These are phyloP conservation scores for Fusarium cicatricum DNA, from an alignment of 2,329 filamentous ascomycete species.

Conservation along the genomic window DNA sequence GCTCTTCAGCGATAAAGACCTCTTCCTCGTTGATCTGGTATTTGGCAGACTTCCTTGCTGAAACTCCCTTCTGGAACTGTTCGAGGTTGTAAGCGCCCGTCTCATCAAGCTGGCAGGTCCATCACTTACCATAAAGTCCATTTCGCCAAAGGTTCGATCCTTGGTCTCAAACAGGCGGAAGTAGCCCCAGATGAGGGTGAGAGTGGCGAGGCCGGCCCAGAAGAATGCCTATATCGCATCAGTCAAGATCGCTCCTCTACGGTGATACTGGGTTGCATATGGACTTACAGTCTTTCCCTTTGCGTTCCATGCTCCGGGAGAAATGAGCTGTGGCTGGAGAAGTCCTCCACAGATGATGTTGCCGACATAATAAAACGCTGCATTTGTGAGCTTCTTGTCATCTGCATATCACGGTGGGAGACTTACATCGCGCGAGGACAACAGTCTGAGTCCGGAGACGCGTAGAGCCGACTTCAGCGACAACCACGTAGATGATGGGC, in stretches of 20 bases:
- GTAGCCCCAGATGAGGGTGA: conserved; percentile 52
- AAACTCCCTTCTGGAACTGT: conserved; percentile 48
- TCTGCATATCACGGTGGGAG: too few relatives aligned
- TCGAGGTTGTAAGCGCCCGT: conserved; percentile 17
- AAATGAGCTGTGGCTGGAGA: conserved; percentile 50
- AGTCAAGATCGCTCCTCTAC: conserved; percentile 5
- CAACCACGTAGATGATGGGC: conserved; percentile 54
- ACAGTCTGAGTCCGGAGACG: conserved; percentile 54
- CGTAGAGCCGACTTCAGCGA: conserved; percentile 53
- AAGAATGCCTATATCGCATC: conserved; percentile 49
- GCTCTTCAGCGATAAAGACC: conserved; percentile 38
- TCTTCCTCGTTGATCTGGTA: conserved; percentile 49
- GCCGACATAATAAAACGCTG: conserved; percentile 49
- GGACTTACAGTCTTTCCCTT: conserved; percentile 50
- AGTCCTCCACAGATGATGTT: conserved; percentile 53
- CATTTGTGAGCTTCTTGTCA: neutral
- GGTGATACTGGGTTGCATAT: neutral
- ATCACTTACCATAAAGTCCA: conserved; percentile 51
- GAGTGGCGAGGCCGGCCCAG: conserved; percentile 49
- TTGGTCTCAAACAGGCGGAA: conserved; percentile 57
- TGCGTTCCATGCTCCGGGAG: conserved; percentile 51
- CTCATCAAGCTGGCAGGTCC: neutral
- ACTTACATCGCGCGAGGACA: conserved; percentile 48
- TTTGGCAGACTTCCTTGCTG: conserved; percentile 50
- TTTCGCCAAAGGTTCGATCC: conserved; percentile 55